These are phyloP conservation scores for Mayamaea pseudoterrestris DNA, from an alignment of 108 stramenopile species.

Conservation along the genomic window DNA sequence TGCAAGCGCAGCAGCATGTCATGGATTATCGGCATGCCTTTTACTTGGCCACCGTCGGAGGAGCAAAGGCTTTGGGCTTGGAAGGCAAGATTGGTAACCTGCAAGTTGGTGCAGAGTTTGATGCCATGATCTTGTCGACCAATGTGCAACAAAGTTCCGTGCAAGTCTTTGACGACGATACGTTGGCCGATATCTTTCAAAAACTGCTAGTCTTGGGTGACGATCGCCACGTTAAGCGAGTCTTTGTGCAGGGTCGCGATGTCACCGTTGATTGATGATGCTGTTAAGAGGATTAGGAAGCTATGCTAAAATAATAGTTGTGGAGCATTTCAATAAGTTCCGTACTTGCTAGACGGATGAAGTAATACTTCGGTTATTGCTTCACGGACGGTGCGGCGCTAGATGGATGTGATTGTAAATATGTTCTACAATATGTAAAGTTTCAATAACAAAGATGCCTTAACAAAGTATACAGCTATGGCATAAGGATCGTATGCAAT, in stretches of 20 bases:
- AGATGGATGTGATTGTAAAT: no score
- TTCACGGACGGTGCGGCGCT: no score
- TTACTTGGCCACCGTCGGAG: slow-evolving; percentile 56
- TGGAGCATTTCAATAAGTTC: no score
- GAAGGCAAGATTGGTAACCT: slow-evolving; percentile 36
- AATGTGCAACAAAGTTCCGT: neutral
- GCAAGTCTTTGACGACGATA: slow-evolving; percentile 1
- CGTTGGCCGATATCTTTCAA: slow-evolving; percentile 15
- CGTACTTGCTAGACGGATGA: no score
- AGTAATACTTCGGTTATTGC: no score
- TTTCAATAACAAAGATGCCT: no score
- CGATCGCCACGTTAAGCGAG: slow-evolving; percentile 14
- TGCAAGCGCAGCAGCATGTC: slow-evolving; percentile 3
- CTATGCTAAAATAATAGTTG: no score
- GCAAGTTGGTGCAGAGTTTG: slow-evolving; percentile 44
- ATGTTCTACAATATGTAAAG: no score
- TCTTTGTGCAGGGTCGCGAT: slow-evolving; percentile 19
- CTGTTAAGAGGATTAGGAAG: no score
- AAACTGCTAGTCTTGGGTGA: slow-evolving; percentile 14
- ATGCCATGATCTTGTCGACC: slow-evolving; percentile 21
- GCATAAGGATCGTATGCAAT: no score
- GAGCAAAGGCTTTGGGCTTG: slow-evolving; percentile 45
- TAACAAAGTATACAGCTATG: no score
- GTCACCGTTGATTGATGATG: no score
- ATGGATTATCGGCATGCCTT: slow-evolving; percentile 49